A percentile compares a stretch with the other conserved stretches of the same genome.
Evolutionary conservation across 495 filamentous ascomycete species (phyloP).

Genomic region (Aspergillus sclerotiicarbonarius): DNA sequence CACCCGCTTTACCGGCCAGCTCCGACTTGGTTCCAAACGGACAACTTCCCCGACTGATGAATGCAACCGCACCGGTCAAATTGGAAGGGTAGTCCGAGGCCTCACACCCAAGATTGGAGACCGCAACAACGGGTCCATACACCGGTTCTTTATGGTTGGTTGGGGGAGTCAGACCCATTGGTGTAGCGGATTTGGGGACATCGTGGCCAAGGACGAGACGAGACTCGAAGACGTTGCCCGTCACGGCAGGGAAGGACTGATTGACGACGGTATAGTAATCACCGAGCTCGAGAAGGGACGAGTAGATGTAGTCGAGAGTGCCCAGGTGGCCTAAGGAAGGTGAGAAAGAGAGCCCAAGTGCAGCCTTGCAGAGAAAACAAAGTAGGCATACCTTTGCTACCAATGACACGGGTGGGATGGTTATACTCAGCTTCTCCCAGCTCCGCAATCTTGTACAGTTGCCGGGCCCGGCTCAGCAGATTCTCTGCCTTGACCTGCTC

Average conservation of each 20-base stretch:
- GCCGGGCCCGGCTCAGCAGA: slow-evolving; percentile 52
- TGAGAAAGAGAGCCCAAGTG: slow-evolving; percentile 2
- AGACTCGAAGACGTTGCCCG: slow-evolving; percentile 56
- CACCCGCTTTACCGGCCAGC: slow-evolving; percentile 55
- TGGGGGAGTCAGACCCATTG: slow-evolving; percentile 61
- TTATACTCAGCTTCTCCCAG: slow-evolving; percentile 52
- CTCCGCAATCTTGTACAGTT: slow-evolving; percentile 56
- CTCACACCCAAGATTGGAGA: slow-evolving; percentile 53
- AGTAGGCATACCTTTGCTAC: slow-evolving; percentile 49
- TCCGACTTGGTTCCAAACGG: slow-evolving; percentile 59
- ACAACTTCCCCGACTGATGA: slow-evolving; percentile 57
- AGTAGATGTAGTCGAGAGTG: slow-evolving; percentile 60
- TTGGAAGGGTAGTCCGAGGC: slow-evolving; percentile 45
- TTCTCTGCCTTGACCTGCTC: slow-evolving; percentile 49
- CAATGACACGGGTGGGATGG: slow-evolving; percentile 64
- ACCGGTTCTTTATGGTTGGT: slow-evolving; percentile 53
- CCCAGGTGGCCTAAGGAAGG: slow-evolving; percentile 48
- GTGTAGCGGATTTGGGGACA: slow-evolving; percentile 47
- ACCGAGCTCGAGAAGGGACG: slow-evolving; percentile 43
- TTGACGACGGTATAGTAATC: slow-evolving; percentile 58
- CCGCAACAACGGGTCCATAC: slow-evolving; percentile 18
- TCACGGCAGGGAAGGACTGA: slow-evolving; percentile 58
- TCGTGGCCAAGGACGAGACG: slow-evolving; percentile 53
- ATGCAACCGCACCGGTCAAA: slow-evolving; percentile 50
- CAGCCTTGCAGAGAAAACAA: neutral